Base-by-base conservation (phyloP, 768 basidiomycete genomes). In the Lentinula sp. region DNA sequence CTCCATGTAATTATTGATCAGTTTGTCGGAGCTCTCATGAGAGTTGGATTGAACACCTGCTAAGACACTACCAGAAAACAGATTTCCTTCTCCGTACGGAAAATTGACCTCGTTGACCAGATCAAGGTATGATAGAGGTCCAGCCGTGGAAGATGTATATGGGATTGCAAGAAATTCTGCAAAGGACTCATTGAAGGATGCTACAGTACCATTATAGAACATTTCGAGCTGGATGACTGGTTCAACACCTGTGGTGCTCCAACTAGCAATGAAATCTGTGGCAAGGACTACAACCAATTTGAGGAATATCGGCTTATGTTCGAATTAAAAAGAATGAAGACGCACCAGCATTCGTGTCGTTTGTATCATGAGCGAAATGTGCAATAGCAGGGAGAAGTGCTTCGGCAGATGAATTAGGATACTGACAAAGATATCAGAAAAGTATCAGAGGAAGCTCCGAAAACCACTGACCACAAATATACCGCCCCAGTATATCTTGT, bases 161-260 rank as follows among this genome's bases (percentile, higher is more conserved):
- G 77, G 76, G 36, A 79, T 72, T n/a, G 73, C 65, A 28, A 78
- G 68, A 63, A 79, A 76, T 43, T 77, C 74, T 3, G 72, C 72
- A 61, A 76, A 79, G 20, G 74, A 71, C 12, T 66, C 64, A 7
- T 61, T 51, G 3, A 57, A 53, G 32, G 43, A 35, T 37, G 76
- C 75, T 12, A 75, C 66, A 1, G 73, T 63, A 12, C 77, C 77
- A 52, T 72, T 71, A 66, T 78, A 78, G 62, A 77, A 77, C 39
- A 72, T 67, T 12, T 66, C 66, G 41, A 71, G 54, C 9, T 71
- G 64, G 59, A 76, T 71, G 42, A 70, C 57, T 3, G 68, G 62
- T 6, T 62, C 61, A 20, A 70, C 64, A 12, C 53, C 37, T 1
- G 61, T 66, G 32, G n/a, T 65, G 55, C 70, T 64, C 51, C 33